phyloP scores from a whole-genome alignment of 225 moss, liverwort and hornwort genomes.

The Asterella californica region DNA sequence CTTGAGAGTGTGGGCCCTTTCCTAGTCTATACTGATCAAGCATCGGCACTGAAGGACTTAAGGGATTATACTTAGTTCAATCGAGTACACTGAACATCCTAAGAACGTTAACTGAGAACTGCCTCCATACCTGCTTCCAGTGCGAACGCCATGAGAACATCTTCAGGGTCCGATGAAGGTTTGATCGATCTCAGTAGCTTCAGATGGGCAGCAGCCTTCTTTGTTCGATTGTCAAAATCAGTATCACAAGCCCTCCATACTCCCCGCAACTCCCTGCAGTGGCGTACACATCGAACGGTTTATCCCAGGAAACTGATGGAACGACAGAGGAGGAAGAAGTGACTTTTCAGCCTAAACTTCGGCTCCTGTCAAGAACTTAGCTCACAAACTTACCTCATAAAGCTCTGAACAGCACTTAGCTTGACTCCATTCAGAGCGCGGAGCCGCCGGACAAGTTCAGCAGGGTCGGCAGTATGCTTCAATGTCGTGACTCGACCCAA shows the following conservation, averaged over 20 bases:
- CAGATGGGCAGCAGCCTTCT: slow-evolving; percentile 37
- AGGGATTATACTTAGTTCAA: no score
- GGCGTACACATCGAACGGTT: not conserved
- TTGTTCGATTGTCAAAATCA: slow-evolving; percentile 31
- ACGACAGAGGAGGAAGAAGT: not conserved
- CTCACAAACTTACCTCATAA: slow-evolving; percentile 20
- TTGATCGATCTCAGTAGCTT: slow-evolving; percentile 38
- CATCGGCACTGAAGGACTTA: not conserved
- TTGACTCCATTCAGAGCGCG: slow-evolving; percentile 38
- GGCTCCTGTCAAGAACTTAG: not conserved
- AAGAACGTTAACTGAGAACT: not conserved
- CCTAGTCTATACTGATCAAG: not conserved
- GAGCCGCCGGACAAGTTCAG: slow-evolving; percentile 36
- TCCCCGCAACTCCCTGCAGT: slow-evolving; percentile 38
- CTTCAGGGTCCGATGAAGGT: slow-evolving; percentile 23
- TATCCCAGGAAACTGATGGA: not conserved
- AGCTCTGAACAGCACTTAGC: slow-evolving; percentile 23
- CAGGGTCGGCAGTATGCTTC: slow-evolving; percentile 33
- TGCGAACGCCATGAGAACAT: slow-evolving; percentile 23
- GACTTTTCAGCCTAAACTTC: not conserved
- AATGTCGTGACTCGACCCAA: slow-evolving; percentile 40
- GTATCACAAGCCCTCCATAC: slow-evolving; percentile 24
- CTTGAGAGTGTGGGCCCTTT: not conserved
- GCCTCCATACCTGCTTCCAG: slow-evolving; percentile 25
- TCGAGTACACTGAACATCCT: not conserved